Percentiles rank a stretch among this genome's conserved stretches.
phyloP scores from a whole-genome alignment of 495 filamentous ascomycete genomes.

The Xylaria palmicola region DNA sequence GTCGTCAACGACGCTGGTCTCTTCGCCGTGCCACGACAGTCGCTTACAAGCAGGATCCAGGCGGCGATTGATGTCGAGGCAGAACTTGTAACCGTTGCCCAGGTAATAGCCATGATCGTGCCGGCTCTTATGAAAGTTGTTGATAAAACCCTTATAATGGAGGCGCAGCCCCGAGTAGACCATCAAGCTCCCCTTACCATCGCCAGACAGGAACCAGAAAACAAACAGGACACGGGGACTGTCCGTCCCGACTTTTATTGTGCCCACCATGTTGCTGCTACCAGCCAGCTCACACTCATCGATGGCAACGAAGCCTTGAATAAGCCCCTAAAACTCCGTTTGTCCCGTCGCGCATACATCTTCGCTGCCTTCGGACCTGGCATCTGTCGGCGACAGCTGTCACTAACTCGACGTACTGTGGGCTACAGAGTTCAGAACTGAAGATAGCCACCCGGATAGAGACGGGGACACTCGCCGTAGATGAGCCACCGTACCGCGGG shows the following conservation, averaged over 20 bases:
- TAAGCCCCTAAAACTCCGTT: conserved; percentile 50
- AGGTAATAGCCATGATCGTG: neutral
- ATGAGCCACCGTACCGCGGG: too few relatives aligned
- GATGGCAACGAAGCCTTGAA: conserved; percentile 53
- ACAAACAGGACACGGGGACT: conserved; percentile 58
- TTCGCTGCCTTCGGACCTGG: conserved; percentile 49
- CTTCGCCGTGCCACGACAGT: too few relatives aligned
- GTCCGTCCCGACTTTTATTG: conserved; percentile 59
- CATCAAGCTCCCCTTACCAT: neutral
- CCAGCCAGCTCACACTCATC: conserved; percentile 46
- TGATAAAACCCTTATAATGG: neutral
- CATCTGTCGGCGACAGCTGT: conserved; percentile 41
- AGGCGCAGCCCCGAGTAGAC: neutral
- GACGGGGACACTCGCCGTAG: conserved; percentile 54
- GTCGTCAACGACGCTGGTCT: too few relatives aligned
- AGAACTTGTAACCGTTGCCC: neutral
- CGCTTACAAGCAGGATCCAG: conserved; percentile 1
- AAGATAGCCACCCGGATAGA: conserved; percentile 55
- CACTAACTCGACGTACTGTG: conserved; percentile 42
- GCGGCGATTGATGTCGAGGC: neutral
- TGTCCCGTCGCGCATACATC: conserved; percentile 50
- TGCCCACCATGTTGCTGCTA: conserved; percentile 48
- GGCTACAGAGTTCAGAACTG: conserved; percentile 50
- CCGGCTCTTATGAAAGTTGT: neutral
- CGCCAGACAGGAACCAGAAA: conserved; percentile 5